Conservation (phyloP, 1,139 yeast genomes). For the Citeromyces hawaiiensis region DNA sequence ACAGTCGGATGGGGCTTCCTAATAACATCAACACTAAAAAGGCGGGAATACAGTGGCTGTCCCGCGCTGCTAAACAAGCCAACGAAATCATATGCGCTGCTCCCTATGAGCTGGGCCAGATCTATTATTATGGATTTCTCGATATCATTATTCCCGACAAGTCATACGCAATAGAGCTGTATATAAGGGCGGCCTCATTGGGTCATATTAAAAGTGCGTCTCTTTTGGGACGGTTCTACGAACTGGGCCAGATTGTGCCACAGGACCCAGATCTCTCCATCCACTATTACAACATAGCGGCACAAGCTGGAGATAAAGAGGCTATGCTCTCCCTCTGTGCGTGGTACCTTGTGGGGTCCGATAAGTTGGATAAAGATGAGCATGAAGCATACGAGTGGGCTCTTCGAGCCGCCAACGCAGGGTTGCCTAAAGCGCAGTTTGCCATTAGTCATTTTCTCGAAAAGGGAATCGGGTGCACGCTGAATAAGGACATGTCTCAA, state of each 20-base stretch:
- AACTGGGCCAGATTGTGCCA: conserved; percentile 66
- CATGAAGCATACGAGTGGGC: conserved; percentile 95
- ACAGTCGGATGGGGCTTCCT: conserved; percentile 73
- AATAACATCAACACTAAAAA: conserved; percentile 59
- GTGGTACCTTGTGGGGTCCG: conserved; percentile 90
- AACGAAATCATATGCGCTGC: conserved; percentile 82
- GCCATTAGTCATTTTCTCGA: conserved; percentile 79
- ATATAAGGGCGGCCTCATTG: conserved; percentile 80
- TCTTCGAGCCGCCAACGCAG: conserved; percentile 62
- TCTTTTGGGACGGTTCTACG: conserved; percentile 72
- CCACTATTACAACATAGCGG: conserved; percentile 88
- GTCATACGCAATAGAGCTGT: conserved; percentile 76
- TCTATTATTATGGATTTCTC: conserved; percentile 70
- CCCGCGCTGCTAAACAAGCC: conserved; percentile 77
- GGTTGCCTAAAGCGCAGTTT: conserved; percentile 73
- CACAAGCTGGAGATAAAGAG: conserved; percentile 74
- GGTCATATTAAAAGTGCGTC: conserved; percentile 78
- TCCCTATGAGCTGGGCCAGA: conserved; percentile 82
- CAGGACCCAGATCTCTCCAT: conserved; percentile 78
- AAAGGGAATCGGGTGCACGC: conserved; percentile 75
- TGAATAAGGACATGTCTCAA: conserved; percentile 43
- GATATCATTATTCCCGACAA: conserved; percentile 80
- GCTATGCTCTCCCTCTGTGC: conserved; percentile 94
- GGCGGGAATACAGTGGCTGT: conserved; percentile 86
- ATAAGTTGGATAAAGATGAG: conserved; percentile 64